A percentile compares a stretch with the other conserved stretches of the same genome.
Evolutionary conservation across 2,329 filamentous ascomycete genomes (phyloP).

Genomic region (Botrytis paeoniae): DNA sequence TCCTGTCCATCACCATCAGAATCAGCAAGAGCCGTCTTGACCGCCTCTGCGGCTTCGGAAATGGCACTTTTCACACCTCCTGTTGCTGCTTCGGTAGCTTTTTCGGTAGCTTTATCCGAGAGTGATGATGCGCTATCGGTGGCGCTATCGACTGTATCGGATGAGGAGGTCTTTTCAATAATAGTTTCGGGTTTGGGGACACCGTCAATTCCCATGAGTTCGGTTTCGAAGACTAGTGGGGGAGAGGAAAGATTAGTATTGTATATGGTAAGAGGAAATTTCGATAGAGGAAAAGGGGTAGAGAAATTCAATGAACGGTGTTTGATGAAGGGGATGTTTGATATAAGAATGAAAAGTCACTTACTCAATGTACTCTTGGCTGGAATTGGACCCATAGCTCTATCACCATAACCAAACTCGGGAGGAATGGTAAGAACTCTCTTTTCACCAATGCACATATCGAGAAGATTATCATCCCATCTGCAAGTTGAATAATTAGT

Average conservation of each 20-base stretch:
- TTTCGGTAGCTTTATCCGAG: slow-evolving; percentile 26
- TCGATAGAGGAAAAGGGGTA: not conserved
- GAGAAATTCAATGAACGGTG: not conserved
- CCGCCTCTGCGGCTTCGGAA: slow-evolving; percentile 51
- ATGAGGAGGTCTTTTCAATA: slow-evolving; percentile 22
- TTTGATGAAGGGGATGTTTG: not conserved
- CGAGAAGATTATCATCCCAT: slow-evolving; percentile 86
- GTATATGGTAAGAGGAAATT: not conserved
- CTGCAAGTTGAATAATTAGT: slow-evolving; percentile 41
- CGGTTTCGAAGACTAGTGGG: slow-evolving; percentile 77
- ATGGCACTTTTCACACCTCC: slow-evolving; percentile 44
- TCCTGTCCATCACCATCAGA: slow-evolving; percentile 53
- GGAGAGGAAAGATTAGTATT: not conserved
- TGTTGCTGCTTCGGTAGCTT: slow-evolving; percentile 25
- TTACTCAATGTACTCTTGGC: slow-evolving; percentile 72
- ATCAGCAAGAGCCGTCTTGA: slow-evolving; percentile 52
- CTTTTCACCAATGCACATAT: slow-evolving; percentile 97
- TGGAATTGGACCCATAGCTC: slow-evolving; percentile 77
- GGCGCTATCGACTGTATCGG: slow-evolving; percentile 30
- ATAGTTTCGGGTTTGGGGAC: slow-evolving; percentile 42
- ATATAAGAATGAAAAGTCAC: slow-evolving; percentile 28
- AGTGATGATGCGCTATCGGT: slow-evolving; percentile 33
- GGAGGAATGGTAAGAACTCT: slow-evolving; percentile 88
- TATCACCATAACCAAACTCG: slow-evolving; percentile 75
- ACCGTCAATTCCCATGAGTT: slow-evolving; percentile 79